Conservation (phyloP, 2,329 filamentous ascomycete species). For the Dactylellina haptotyla region DNA sequence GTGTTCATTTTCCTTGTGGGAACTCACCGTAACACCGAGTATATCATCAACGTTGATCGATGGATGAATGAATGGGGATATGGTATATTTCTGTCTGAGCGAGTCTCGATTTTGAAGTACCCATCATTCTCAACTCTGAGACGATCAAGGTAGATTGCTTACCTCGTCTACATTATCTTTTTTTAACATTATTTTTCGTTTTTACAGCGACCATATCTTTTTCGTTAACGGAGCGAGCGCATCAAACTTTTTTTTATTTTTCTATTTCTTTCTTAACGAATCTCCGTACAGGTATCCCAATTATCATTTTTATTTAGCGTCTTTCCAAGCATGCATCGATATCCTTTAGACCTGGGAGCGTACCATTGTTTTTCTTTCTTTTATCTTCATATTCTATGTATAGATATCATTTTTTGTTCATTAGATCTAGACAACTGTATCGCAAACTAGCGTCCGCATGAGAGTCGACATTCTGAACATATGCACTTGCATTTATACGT, state of each 20-base stretch:
- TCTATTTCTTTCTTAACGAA: background rate
- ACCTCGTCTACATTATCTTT: background rate
- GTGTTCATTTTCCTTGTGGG: background rate
- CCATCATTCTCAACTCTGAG: background rate
- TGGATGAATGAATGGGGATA: no score
- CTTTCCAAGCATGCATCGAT: background rate
- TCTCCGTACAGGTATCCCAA: background rate
- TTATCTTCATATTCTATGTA: background rate
- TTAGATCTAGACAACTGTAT: background rate
- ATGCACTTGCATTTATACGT: no score
- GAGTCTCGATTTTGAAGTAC: background rate
- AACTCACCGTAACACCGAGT: background rate
- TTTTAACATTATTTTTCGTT: background rate
- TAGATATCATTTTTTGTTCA: constrained; percentile 1
- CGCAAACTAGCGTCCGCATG: no score
- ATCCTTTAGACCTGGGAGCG: background rate
- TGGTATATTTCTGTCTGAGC: background rate
- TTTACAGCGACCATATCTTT: background rate
- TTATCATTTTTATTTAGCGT: background rate
- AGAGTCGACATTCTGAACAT: no score
- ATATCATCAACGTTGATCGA: no score
- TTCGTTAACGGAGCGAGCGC: constrained; percentile 29
- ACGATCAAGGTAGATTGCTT: no score
- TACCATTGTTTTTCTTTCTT: background rate
- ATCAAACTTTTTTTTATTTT: constrained; percentile 10